Base-by-base conservation (phyloP, 345 rosid species). In the Isatis tinctoria region DNA sequence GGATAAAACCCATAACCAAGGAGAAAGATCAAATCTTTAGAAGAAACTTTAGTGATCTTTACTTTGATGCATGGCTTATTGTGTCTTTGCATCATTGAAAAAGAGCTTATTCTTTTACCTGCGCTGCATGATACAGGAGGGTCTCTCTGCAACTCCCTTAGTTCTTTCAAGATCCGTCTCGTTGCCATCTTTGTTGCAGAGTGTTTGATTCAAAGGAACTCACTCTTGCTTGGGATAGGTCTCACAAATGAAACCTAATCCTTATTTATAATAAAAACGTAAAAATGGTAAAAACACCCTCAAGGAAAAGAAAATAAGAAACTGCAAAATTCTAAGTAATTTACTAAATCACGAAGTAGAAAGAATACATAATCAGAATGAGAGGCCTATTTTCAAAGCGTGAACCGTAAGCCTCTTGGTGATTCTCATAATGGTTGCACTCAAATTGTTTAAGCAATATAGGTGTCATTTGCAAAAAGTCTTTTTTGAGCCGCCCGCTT, bases 101-200 rank as follows among this genome's bases (percentile, higher is more conserved):
- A 52, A 8, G 5, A 18, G 35, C 11, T 49, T 49, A 2, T 26
- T 39, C 28, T 14, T 30, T 41, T 78, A 87, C 92, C 89, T 76
- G 92, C 89, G 78, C 92, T 87, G 77, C 92, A 87, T 59, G 92
- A 87, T 64, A 84, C 80, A 65, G 89, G 91, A 16, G 91, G 91
- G 76, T 87, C 91, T 80, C 91, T 84, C 47, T 85, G 86, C 82
- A 87, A 74, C 69, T 87, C 91, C 81, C 74, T 87, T 18, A 85
- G 82, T 60, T 87, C 91, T 77, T 87, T 87, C 84, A 82, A 3
- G 69, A 87, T 87, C 80, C 89, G 71, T 74, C 83, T 87, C 3
- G 89, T 73, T 8, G 92, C 89, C 92, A 87, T 85, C 8, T 32
- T 5, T 10, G 48, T 49, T 37, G 61, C 40, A 17, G 10, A 43